These are phyloP conservation scores for Metschnikowia lachancei DNA, from an alignment of 805 yeast species.

Conservation along the genomic window DNA sequence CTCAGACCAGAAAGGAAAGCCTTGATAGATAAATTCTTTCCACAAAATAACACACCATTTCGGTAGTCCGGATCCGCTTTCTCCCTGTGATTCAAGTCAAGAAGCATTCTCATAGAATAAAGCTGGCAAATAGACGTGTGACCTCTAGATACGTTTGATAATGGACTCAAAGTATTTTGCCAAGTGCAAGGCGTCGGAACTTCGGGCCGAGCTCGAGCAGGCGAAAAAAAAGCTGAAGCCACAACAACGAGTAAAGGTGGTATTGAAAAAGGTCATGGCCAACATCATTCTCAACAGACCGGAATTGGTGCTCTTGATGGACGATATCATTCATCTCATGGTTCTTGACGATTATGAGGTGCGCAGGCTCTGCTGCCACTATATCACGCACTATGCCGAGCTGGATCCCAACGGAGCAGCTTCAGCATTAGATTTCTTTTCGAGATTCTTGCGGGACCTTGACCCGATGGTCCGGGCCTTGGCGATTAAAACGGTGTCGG, in stretches of 20 bases:
- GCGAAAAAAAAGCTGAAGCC: constrained; percentile 44
- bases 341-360: constrained; percentile 61
- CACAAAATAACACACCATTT: too few relatives aligned
- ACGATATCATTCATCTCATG: constrained; percentile 58
- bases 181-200: constrained; percentile 39
- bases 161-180: constrained; percentile 33
- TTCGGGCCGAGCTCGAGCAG: constrained; percentile 42
- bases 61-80: too few relatives aligned
- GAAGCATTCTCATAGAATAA: too few relatives aligned
- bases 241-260: constrained; percentile 33
- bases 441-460: constrained; percentile 49
- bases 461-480: constrained; percentile 54
- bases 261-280: constrained; percentile 70
- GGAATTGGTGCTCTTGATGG: constrained; percentile 66
- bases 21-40: too few relatives aligned
- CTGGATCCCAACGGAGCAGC: constrained; percentile 54
- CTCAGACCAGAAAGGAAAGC: neutral
- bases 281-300: constrained; percentile 79
- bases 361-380: constrained; percentile 69
- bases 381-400: constrained; percentile 57
- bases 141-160: neutral
- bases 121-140: too few relatives aligned
- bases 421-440: constrained; percentile 54
- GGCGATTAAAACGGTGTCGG: constrained; percentile 61
- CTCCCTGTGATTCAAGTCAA: too few relatives aligned